Base-by-base conservation (phyloP, 805 yeast genomes). In the Helenozyma baotianmanensis region DNA sequence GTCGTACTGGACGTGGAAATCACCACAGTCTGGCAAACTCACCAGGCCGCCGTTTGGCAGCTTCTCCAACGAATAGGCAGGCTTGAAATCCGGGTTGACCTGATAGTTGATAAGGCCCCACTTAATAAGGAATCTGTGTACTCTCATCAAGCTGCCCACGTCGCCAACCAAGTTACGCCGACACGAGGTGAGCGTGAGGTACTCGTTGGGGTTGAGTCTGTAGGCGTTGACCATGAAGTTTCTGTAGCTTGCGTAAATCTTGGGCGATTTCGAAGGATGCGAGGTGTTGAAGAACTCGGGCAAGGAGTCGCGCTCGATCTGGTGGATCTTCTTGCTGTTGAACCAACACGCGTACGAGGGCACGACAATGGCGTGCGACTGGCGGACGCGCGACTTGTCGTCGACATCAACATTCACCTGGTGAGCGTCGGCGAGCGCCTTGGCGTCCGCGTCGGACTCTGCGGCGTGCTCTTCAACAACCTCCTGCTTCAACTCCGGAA, bases 91-190 rank as follows among this genome's bases (percentile, higher is more conserved):
- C 1, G 89, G 85, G 53, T 82, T 84, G 2, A 89, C 94, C 58
- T 89, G 97, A 56, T 89, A 89, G 58, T 89, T 89, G 33, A 89
- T 85, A 32, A 89, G 66, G 0, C 97, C 97, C 97, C 97, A 89
- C 55, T 82, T 83, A 47, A 78, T 85, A 37, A 89, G 63, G 53
- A 89, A 88, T 32, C 80, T 72, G 52, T 86, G 95, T 7, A 89
- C 78, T 42, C 96, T 76, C 70, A 88, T 74, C 39, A 89, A 73
- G 0, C 96, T 76, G 2, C 94, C 90, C 6, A 87, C 95, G 63
- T 89, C 97, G 36, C 96, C 95, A 10, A 86, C 88, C 36, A 89
- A 69, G 47, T 86, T 86, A 48, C 97, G 78, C 54, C 97, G 78
- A 35, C 88, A 82, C 0, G 96, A 94, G 0, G 97, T 89, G 38